Base-by-base conservation (phyloP, 306 rosid genomes). In the Leucaena leucocephala region DNA sequence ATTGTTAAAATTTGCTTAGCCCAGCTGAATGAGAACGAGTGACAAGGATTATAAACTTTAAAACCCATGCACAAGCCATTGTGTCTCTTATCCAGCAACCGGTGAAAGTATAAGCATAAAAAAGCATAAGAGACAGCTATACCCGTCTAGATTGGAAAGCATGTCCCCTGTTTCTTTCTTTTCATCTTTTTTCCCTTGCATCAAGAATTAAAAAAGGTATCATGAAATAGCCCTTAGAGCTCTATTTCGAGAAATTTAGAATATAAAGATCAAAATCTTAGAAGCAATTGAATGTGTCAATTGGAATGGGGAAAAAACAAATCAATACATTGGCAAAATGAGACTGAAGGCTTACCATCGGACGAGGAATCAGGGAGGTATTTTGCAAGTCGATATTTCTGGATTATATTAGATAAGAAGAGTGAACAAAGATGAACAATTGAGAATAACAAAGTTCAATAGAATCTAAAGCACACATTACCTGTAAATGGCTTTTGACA, bases 401-500 rank as follows among this genome's bases (percentile, higher is more conserved):
- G 93, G 68, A 87, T 54, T 6, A 74, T 72, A 86, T 72, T 76
- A 72, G 22, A 86, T 42, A 55, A 71, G 79, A 48, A 84, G 66
- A 71, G 76, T 80, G 39, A 85, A 62, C 61, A 72, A 17, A 68
- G n/a, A 78, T 34, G 17, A 72, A 76, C 11, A 65, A 62, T 57
- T 35, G 75, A 54, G 22, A 82, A 78, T 12, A 81, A 54, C 16
- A 19, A 64, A 59, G 5, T 44, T 71, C 43, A 63, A 74, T 54
- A 42, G 38, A 39, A 19, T 72, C 64, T 38, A 7, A 70, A 82
- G 55, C 63, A 33, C 54, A 76, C 49, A 49, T 71, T 86, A 93
- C 99, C 96, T 96, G 99, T 80, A 96, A 90, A 80, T 96, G 99
- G 85, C 99, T 96, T 86, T 96, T 96, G 54, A 96, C 98, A 79